A percentile compares a stretch with the other conserved stretches of the same genome.
Evolutionary conservation across 1,284 basidiomycete species (phyloP).

Genomic region (Puccinia hordei): DNA sequence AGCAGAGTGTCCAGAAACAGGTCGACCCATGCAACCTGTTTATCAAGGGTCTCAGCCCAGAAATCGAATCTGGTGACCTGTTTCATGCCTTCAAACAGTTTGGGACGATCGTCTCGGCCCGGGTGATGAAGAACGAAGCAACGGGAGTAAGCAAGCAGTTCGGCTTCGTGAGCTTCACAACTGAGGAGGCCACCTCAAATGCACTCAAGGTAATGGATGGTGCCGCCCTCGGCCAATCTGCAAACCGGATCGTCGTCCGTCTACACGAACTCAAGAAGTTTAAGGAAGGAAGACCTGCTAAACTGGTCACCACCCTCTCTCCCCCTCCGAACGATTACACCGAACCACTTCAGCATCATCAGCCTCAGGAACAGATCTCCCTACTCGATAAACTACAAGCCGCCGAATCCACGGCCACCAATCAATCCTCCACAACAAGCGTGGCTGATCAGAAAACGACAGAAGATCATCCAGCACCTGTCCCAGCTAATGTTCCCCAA

Average conservation of each 20-base stretch:
- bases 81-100: constrained; percentile 69
- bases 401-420: neutral
- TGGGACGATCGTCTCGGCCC: constrained; percentile 67
- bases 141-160: constrained; percentile 81
- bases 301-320: constrained; percentile 17
- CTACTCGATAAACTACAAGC: constrained; percentile 6
- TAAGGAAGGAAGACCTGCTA: constrained; percentile 64
- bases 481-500: neutral
- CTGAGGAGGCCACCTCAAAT: constrained; percentile 64
- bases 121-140: constrained; percentile 84
- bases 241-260: constrained; percentile 78
- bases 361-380: neutral
- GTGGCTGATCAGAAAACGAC: neutral
- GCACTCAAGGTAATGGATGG: constrained; percentile 82
- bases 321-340: neutral
- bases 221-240: constrained; percentile 64
- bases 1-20: constrained; percentile 78
- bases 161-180: constrained; percentile 81
- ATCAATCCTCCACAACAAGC: no score
- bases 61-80: constrained; percentile 78
- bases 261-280: constrained; percentile 86
- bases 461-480: neutral
- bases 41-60: constrained; percentile 75
- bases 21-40: constrained; percentile 90
- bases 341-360: neutral